Evolutionary conservation across 371 early-diverging fungal genomes (phyloP).

Genomic region (Amoeboaphelidium protococcarum): DNA sequence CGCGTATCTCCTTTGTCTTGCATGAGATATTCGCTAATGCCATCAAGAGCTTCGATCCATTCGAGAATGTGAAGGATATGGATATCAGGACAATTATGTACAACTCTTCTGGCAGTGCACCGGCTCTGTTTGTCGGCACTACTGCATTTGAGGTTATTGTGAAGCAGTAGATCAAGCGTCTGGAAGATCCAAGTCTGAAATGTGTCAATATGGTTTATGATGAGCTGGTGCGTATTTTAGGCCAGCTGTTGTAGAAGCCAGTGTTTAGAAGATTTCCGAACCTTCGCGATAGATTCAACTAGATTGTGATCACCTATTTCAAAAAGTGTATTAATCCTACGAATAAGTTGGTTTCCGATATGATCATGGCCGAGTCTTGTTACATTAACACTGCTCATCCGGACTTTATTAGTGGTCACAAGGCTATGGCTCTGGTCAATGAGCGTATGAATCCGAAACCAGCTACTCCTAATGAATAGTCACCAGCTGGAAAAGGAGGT

Average conservation of each 20-base stretch:
- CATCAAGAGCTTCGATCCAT: constrained; percentile 73
- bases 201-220: constrained; percentile 82
- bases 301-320: constrained; percentile 66
- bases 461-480: not conserved
- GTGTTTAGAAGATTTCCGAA: constrained; percentile 82
- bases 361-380: constrained; percentile 71
- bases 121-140: constrained; percentile 86
- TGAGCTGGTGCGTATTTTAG: constrained; percentile 75
- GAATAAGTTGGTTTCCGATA: constrained; percentile 70
- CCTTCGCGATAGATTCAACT: constrained; percentile 63
- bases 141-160: constrained; percentile 92
- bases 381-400: constrained; percentile 98
- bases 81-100: constrained; percentile 94
- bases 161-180: constrained; percentile 81
- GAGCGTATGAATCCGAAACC: constrained; percentile 40
- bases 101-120: constrained; percentile 86
- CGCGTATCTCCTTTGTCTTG: constrained; percentile 92
- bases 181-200: constrained; percentile 85
- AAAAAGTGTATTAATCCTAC: constrained; percentile 66
- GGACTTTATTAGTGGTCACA: constrained; percentile 87
- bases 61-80: constrained; percentile 85
- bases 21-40: constrained; percentile 85
- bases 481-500: not conserved
- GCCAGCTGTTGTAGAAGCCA: constrained; percentile 62
- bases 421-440: constrained; percentile 70